A percentile compares a stretch with the other conserved stretches of the same genome.
These are phyloP conservation scores for Xylariaceae sp. DNA, from an alignment of 2,329 filamentous ascomycete species.

Conservation along the genomic window DNA sequence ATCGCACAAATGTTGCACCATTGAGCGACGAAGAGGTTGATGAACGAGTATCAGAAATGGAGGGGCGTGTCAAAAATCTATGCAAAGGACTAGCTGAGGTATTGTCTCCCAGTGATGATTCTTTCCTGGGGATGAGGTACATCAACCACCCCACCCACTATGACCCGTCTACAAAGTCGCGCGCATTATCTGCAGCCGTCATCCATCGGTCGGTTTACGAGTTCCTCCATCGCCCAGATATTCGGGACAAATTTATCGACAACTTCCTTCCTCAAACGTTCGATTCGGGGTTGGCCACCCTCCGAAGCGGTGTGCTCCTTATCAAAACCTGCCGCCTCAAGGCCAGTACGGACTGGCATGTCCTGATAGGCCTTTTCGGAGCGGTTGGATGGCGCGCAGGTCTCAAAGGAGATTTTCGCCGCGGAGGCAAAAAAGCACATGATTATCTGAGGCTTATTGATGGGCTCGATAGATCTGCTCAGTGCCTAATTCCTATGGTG, in stretches of 20 bases:
- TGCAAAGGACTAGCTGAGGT: conserved; percentile 19
- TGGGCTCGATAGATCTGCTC: conserved; percentile 11
- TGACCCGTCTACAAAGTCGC: background rate
- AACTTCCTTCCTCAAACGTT: conserved; percentile 1
- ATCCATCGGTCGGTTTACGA: conserved; percentile 20
- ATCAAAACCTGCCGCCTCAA: conserved; percentile 5
- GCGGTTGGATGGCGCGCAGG: no score
- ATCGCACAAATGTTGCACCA: conserved; percentile 3
- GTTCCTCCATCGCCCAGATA: conserved; percentile 7
- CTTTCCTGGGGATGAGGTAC: background rate
- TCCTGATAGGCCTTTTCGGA: no score
- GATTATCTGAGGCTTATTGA: conserved; percentile 3
- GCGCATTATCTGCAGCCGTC: conserved; percentile 6
- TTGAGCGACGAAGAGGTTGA: conserved; percentile 9
- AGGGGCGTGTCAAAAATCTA: conserved; percentile 14
- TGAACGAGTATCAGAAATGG: conserved; percentile 13
- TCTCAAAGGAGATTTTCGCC: no score
- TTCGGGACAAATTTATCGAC: conserved; percentile 6
- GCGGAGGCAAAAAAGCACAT: no score
- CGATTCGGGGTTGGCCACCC: background rate
- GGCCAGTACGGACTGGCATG: no score
- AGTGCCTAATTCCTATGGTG: background rate
- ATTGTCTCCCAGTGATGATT: background rate
- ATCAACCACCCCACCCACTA: background rate
- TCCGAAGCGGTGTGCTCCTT: conserved; percentile 13